A percentile compares a stretch with the other conserved stretches of the same genome.
These are phyloP conservation scores for Ormosia emarginata DNA, from an alignment of 306 rosid genomes.

Conservation along the genomic window DNA sequence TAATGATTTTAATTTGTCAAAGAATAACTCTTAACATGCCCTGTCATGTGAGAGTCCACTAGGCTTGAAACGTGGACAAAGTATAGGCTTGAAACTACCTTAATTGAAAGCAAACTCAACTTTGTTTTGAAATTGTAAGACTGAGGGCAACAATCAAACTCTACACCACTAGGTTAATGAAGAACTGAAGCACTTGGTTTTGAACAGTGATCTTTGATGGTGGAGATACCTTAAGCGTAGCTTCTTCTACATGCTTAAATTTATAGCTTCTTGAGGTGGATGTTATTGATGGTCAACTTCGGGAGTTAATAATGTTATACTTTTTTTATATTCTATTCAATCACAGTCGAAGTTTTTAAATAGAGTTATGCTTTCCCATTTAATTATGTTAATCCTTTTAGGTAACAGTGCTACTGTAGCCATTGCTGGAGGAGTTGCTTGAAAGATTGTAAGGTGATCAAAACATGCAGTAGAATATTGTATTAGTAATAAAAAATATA, in stretches of 20 bases:
- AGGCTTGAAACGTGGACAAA: not conserved
- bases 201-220: not conserved
- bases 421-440: conserved; percentile 98
- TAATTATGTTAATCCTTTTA: conserved; percentile 26
- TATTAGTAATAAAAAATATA: too few species aligned
- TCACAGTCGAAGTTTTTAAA: conserved; percentile 6
- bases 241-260: not conserved
- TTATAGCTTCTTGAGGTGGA: not conserved
- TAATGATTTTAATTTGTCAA: not conserved
- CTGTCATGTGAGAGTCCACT: not conserved
- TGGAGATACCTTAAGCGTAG: not conserved
- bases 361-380: conserved; percentile 5
- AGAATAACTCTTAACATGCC: not conserved
- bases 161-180: not conserved
- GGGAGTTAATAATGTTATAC: not conserved
- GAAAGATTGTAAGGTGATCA: too few species aligned
- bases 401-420: conserved; percentile 66
- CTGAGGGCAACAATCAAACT: not conserved
- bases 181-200: not conserved
- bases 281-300: not conserved
- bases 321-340: conserved; percentile 9
- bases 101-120: not conserved
- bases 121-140: not conserved
- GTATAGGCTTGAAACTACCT: not conserved
- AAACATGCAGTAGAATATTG: too few species aligned